Conservation (phyloP, 805 yeast genomes). For the Pichia occidentalis region DNA sequence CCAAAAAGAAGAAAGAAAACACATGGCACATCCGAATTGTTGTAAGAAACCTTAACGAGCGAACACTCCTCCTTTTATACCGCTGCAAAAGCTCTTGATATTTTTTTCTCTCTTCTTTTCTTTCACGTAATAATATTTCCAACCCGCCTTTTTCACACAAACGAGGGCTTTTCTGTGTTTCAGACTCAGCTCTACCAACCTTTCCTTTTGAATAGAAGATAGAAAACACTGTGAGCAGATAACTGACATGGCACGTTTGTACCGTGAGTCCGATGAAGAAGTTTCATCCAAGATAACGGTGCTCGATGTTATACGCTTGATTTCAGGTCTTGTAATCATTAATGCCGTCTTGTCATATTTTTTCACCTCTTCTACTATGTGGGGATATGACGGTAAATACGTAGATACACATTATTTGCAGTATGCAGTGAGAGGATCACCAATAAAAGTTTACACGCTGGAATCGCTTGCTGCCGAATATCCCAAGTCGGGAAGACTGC, state of each 20-base stretch:
- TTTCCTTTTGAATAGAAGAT: too few relatives aligned
- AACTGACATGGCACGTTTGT: too few relatives aligned
- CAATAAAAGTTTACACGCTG: slow-evolving; percentile 33
- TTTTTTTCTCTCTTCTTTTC: background rate
- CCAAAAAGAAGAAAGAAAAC: background rate
- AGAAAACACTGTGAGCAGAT: too few relatives aligned
- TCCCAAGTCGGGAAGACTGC: slow-evolving; percentile 28
- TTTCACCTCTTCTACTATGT: slow-evolving; percentile 49
- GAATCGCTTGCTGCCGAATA: slow-evolving; percentile 34
- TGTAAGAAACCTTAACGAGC: too few relatives aligned
- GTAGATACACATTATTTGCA: slow-evolving; percentile 35
- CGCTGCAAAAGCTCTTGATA: background rate
- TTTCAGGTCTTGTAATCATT: slow-evolving; percentile 41
- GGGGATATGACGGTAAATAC: slow-evolving; percentile 56
- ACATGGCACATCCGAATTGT: too few relatives aligned
- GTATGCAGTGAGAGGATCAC: slow-evolving; percentile 17
- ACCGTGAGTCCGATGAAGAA: background rate
- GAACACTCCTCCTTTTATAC: too few relatives aligned
- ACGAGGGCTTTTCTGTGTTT: slow-evolving; percentile 1
- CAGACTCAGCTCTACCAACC: too few relatives aligned
- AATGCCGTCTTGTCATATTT: slow-evolving; percentile 48
- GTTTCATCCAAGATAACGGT: slow-evolving; percentile 24
- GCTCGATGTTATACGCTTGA: slow-evolving; percentile 37
- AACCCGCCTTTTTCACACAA: too few relatives aligned
- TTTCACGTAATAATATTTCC: background rate